Base-by-base conservation (phyloP, 2,329 filamentous ascomycete species). In the Arachnopeziza araneosa region DNA sequence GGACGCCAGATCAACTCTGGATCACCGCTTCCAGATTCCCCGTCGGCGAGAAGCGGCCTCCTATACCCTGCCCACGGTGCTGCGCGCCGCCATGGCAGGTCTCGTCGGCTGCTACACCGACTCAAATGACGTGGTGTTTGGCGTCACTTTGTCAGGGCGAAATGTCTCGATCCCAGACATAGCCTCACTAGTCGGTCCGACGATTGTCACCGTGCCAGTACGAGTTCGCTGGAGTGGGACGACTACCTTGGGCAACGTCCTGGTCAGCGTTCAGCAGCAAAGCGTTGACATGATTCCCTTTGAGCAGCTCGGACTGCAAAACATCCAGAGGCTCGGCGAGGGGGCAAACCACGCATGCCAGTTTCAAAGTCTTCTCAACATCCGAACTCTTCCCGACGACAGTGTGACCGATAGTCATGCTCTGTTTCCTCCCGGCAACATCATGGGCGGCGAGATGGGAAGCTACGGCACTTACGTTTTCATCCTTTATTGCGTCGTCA, bases 121-220 rank as follows among this genome's bases (percentile, higher is more conserved):
- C 1, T 68, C 72, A 10, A 59, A 72, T 10, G 76, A 79, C 61
- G 72, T 78, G 24, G 67, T 76, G 5, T 78, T 78, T 60, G 77
- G 77, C 2, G 73, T 75, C 63, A 77, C 75, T 0, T 67, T 78
- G 9, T 75, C 74, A 75, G 69, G 76, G 76, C 56, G 75, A 74
- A 2, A 78, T 2, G 71, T 72, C 44, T 64, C 74, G 3, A 70
- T 96, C 1, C 70, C 79, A 7, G 82, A 79, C 0, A 83, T 96
- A 23, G 90, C 95, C 62, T 76, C 80, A 1, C 80, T 92, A 1
- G 77, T 95, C 59, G 92, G 92, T 0, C 91, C 91, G 8, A 93
- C 88, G 65, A 85, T 96, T 54, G 79, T 85, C 0, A 87, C 89
- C 0, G 73, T 93, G 6, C 92, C 92, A 1, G 75, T 90, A 1